phyloP scores from a whole-genome alignment of 1,284 basidiomycete species.

The Puccinia novopanici region DNA sequence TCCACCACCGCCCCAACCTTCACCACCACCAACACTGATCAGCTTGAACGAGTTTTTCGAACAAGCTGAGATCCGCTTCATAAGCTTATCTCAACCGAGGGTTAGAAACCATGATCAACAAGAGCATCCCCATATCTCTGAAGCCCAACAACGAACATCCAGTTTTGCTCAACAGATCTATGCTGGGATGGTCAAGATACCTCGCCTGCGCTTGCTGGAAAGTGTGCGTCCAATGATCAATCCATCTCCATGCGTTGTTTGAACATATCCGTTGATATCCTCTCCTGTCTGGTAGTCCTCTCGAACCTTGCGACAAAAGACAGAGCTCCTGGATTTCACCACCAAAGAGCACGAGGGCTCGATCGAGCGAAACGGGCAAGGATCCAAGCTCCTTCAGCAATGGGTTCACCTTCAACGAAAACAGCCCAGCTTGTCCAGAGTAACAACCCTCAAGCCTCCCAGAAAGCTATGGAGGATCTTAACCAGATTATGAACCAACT shows the following conservation, averaged over 20 bases:
- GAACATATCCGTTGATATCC: neutral
- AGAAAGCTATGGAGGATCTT: constrained; percentile 24
- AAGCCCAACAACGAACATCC: constrained; percentile 8
- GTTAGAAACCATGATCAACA: constrained; percentile 39
- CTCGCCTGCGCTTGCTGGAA: constrained; percentile 26
- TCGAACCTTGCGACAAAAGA: constrained; percentile 31
- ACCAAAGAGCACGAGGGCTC: constrained; percentile 28
- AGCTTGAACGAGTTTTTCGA: constrained; percentile 47
- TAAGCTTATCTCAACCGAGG: constrained; percentile 40
- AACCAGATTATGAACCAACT: constrained; percentile 29
- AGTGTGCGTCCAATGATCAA: constrained; percentile 12
- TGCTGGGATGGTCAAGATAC: constrained; percentile 49
- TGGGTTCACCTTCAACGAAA: constrained; percentile 25
- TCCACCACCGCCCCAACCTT: neutral
- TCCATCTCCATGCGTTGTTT: neutral
- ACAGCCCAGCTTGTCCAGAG: neutral
- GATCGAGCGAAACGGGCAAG: neutral
- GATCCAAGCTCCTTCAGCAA: constrained; percentile 19
- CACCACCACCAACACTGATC: constrained; percentile 9
- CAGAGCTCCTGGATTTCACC: constrained; percentile 26
- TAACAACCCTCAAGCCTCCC: neutral
- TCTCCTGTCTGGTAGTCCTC: constrained; percentile 9
- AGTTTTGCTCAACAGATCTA: constrained; percentile 35
- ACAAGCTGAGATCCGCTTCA: constrained; percentile 48
- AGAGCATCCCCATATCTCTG: neutral